These are phyloP conservation scores for Colletotrichum sp. DNA, from an alignment of 2,329 filamentous ascomycete species.

Conservation along the genomic window DNA sequence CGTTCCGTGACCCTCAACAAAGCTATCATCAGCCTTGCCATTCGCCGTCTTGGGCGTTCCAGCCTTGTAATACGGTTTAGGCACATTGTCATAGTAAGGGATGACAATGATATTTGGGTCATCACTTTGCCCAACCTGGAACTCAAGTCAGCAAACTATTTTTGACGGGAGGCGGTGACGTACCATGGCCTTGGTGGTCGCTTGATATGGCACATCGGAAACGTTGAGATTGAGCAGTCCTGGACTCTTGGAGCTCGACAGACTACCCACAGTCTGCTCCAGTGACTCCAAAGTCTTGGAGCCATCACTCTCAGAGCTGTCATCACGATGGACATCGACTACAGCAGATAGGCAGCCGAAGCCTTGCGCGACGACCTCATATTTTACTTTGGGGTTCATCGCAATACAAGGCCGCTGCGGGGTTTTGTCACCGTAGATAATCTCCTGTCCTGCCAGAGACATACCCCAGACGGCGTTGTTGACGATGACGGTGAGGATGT, in stretches of 20 bases:
- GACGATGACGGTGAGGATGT: background rate
- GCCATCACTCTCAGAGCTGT: background rate
- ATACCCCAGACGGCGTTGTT: conserved; percentile 12
- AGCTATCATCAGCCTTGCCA: background rate
- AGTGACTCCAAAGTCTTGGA: background rate
- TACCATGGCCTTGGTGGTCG: background rate
- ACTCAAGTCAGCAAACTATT: background rate
- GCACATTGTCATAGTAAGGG: background rate
- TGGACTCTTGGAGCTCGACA: background rate
- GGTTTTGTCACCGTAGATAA: conserved; percentile 1
- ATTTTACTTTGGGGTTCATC: conserved; percentile 3
- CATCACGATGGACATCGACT: background rate
- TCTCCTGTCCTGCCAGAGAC: conserved; percentile 4
- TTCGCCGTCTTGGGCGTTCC: background rate
- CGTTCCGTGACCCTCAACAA: background rate
- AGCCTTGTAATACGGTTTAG: background rate
- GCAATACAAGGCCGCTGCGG: conserved; percentile 2
- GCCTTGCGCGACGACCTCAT: background rate
- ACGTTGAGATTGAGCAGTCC: background rate
- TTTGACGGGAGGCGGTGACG: background rate
- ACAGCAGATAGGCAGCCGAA: background rate
- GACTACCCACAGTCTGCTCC: background rate
- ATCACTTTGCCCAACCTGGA: background rate
- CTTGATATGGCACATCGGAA: conserved; percentile 1
- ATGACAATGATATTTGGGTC: background rate